Base-by-base conservation (phyloP, 106 monocot genomes). In the Allium fistulosum region DNA sequence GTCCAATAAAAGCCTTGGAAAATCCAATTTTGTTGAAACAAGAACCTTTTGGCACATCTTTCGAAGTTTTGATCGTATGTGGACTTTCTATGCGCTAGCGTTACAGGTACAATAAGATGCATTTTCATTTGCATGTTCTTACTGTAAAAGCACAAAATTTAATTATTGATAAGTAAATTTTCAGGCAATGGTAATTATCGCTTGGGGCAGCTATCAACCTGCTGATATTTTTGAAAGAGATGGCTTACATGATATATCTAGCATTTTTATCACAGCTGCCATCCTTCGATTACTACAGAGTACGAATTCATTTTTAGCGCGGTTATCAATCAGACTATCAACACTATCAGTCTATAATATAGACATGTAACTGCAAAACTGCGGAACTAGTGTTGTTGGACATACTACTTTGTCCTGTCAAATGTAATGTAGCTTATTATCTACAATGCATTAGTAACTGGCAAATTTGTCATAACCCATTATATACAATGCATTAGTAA, bases 1-100 rank as follows among this genome's bases (percentile, higher is more conserved):
- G 48, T 79, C 81, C 14, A 64, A 27, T 47, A 80, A 79, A 80
- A 87, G 93, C 61, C 81, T 84, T 9, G 93, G 99, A n/a, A 99
- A 99, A 75, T 79, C 87, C 69, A 84, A 87, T 72, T 99, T 99
- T 72, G 87, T 99, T 51, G 99, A 99, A 72, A 87, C 90, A 9
- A 87, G 99, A 70, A 93, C 93, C 58, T 99, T 99, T 87, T 99
- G 99, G 99, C 90, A 99, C 49, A 85, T 93, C 49, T 99, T 87
- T 71, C 65, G 99, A 75, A 99, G 99, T 75, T 99, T 99, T 84
- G 99, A 99, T 78, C 93, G 99, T 13, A 56, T 99, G 71, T 99
- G 99, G 99, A 99, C 93, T 7, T 99, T 99, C 59, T 90, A 93
- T 77, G 59, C 77, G 16, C 51, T 99, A 47, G 90, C 85, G 58